Evolutionary conservation across 2,329 filamentous ascomycete genomes (phyloP).

Genomic region (Aspergillus amoenus): DNA sequence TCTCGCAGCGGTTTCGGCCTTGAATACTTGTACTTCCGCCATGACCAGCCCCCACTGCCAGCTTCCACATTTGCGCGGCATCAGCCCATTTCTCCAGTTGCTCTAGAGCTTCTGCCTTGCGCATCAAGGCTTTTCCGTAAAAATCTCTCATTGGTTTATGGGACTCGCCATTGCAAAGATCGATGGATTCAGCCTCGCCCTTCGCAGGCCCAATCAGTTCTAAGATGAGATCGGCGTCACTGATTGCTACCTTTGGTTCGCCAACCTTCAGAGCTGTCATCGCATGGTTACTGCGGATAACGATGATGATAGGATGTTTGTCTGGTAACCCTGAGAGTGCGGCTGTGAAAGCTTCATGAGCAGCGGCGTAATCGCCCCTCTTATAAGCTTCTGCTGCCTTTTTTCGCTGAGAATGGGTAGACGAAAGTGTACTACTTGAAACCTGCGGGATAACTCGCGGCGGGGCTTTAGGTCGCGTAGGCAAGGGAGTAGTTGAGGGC

Average conservation of each 20-base stretch:
- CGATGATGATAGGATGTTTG: constrained; percentile 77
- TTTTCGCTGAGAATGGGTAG: constrained; percentile 74
- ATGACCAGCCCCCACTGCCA: constrained; percentile 78
- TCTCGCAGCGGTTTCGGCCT: constrained; percentile 85
- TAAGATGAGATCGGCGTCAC: constrained; percentile 79
- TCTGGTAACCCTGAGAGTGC: constrained; percentile 73
- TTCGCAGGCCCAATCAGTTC: constrained; percentile 74
- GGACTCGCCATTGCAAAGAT: constrained; percentile 63
- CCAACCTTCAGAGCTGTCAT: constrained; percentile 89
- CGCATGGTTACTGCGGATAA: constrained; percentile 89
- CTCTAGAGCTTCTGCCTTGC: constrained; percentile 93
- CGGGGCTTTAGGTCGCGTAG: constrained; percentile 48
- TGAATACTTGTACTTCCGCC: constrained; percentile 83
- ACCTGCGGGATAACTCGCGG: constrained; percentile 61
- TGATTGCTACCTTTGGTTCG: constrained; percentile 81
- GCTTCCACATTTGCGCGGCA: constrained; percentile 75
- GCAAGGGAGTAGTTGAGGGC: constrained; percentile 46
- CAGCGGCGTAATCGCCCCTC: constrained; percentile 84
- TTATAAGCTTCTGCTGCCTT: constrained; percentile 89
- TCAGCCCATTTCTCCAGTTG: constrained; percentile 93
- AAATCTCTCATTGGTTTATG: constrained; percentile 87
- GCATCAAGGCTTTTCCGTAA: constrained; percentile 87
- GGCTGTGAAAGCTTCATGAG: constrained; percentile 77
- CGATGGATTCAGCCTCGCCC: constrained; percentile 78
- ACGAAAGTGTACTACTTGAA: constrained; percentile 67